Evolutionary conservation across 2,329 filamentous ascomycete genomes (phyloP), one percentile per base, ranked within the genome.

Genomic region (Tolypocladium album): DNA sequence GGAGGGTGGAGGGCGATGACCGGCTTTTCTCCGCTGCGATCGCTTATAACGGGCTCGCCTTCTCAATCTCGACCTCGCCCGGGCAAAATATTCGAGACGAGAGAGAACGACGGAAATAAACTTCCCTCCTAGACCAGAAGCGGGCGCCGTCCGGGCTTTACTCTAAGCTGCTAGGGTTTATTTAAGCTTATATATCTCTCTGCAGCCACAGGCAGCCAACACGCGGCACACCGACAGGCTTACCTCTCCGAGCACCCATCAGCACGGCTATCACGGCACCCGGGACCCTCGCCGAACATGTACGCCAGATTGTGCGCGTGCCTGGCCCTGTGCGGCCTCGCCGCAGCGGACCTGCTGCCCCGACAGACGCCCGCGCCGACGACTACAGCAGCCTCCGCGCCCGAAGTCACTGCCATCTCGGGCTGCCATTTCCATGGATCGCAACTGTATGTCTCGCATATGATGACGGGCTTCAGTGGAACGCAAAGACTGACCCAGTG

Each of bases 381-480:
- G 15, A 62, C 67, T 4, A 62, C 69, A 5, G 39, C 61, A 9
- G 61, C 67, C 24, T 43, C 56, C 13, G 60, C 57, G 27, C 61
- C 67, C 15, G 60, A 67, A 20, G 65, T 76, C 17, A 76, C 74
- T 1, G 74, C 74, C 39, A 67, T 78, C 17, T 74, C 75, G 1
- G 68, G 66, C 52, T 79, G 76, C 59, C 77, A 79, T 63, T 64
- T 76, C 5, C 76, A 80, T 55, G 75, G 66, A 11, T 65, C 71
- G 4, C 64, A 71, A 22, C 59, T 80, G 76, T 79, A 65, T 58
- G 75, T 69, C 27, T 11, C 42, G n/a, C n/a, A n/a, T n/a, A 2
- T 20, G 17, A 20, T 4, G 13, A 2, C 34, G 11, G 59, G 40
- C 22, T 31, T 9, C 9, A 6, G 15, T 6, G 43, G 2, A 24